Base-by-base conservation (phyloP, 768 basidiomycete genomes). In the Floccularia luteovirens region DNA sequence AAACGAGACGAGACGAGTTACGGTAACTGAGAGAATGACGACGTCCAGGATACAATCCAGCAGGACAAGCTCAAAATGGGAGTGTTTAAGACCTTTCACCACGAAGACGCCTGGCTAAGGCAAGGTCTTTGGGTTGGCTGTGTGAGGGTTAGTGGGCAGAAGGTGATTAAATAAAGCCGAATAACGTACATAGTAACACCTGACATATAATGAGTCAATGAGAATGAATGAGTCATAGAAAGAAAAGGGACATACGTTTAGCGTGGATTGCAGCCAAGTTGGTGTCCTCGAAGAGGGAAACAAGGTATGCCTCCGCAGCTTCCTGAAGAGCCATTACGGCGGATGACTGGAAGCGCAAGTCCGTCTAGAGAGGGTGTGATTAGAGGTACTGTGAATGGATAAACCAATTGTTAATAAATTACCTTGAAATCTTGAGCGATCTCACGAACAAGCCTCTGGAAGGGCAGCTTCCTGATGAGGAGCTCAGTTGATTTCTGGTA, bases 401-500 rank as follows among this genome's bases (percentile, higher is more conserved):
- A 36, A 11, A 6, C 5, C 11, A 17, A 20, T 10, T 10, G 8
- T 5, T 24, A 20, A 20, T 10, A 8, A 51, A 68, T 22, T 43
- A 82, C 86, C 82, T 93, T 93, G 77, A 93, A 91, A 64, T 90
- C 90, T 65, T 91, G 89, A n/a, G 89, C 89, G 52, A 92, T 91
- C 69, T 92, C 85, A 97, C n/a, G n/a, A n/a, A n/a, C 93, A 54
- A 98, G 81, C 54, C 93, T 79, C 71, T 97, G 93, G 91, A 97
- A 97, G 51, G 94, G 94, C 48, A 98, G 88, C 82, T 97, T 97
- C 72, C 94, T 79, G 76, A 98, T 97, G 56, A 98, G 80, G 51
- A 99, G 83, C 76, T 97, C 94, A 49, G 94, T 97, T 46, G 90
- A 92, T 75, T 96, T 96, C 68, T 97, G 92, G 76, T 97, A 96